Base-by-base conservation (phyloP, 176 grass and related monocot genomes). In the Triticum aestivum region DNA sequence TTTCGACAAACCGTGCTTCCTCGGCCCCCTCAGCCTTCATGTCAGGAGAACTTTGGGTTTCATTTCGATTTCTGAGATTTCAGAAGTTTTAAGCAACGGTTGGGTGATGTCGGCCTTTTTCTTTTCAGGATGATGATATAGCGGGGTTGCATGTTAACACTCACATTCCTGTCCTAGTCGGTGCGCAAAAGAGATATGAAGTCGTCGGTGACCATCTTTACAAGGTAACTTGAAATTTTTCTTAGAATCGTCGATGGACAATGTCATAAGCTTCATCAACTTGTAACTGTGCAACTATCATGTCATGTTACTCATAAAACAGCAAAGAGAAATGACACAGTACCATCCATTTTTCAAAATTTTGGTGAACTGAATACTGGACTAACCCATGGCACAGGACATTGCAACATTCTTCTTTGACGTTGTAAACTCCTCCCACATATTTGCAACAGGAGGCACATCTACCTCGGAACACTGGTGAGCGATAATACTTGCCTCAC, bases 1-100 rank as follows among this genome's bases (percentile, higher is more conserved):
- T 82, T 98, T 98, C 29, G 91, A 98, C 41, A 98, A 98, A 32
- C 91, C 91, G 3, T 98, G 96, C 84, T 98, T 98, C 88, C 91
- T 98, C 8, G 93, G 96, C 49, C 89, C 94, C 26, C 93, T 98
- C 77, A 84, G 89, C 61, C 77, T 98, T 59, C 91, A 94, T 89
- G 96, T 98, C n/a, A 83, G 86, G 49, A 17, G 49, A 68, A 85
- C 21, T 45, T 17, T 17, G 72, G 6, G 72, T 49, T 74, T 18
- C 72, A 75, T 49, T 29, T 49, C 5, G 23, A 17, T 15, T 49
- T 42, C n/a, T 49, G 41, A 29, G 8, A 30, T 38, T 80, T 35
- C 10, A 12, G 5, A 56, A 5, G 26, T 61, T 33, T 18, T 23
- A 15, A 4, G 11, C 5, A 75, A 13, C 3, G 32, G 14, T 47